Conservation (phyloP, 2,329 filamentous ascomycete genomes). For the Fusarium sp. region DNA sequence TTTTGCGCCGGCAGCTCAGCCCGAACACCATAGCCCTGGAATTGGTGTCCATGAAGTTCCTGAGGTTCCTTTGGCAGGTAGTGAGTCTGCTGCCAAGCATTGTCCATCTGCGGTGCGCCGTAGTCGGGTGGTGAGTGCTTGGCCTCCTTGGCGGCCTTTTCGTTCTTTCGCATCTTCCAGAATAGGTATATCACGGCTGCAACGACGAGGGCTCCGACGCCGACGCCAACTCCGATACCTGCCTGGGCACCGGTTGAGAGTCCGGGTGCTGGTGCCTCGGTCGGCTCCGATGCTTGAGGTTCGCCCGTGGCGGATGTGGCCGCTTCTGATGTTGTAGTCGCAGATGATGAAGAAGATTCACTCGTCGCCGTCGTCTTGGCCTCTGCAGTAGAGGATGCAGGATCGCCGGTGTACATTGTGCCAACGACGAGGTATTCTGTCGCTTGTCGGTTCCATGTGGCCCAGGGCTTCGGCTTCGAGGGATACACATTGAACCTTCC, state of each 20-base stretch:
- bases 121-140: neutral
- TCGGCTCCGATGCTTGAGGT: neutral
- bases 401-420: slow-evolving; percentile 16
- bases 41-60: slow-evolving; percentile 19
- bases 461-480: slow-evolving; percentile 33
- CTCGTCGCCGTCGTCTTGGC: neutral
- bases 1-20: slow-evolving; percentile 28
- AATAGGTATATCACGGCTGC: slow-evolving; percentile 15
- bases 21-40: slow-evolving; percentile 8
- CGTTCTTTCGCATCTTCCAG: slow-evolving; percentile 26
- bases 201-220: slow-evolving; percentile 4
- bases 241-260: slow-evolving; percentile 16
- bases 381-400: neutral
- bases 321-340: neutral
- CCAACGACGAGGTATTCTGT: slow-evolving; percentile 31
- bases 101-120: neutral
- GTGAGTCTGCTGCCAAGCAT: slow-evolving; percentile 16
- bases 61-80: slow-evolving; percentile 12
- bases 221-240: slow-evolving; percentile 26
- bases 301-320: neutral
- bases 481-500: slow-evolving; percentile 42
- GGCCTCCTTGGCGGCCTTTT: neutral
- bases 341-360: neutral
- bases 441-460: slow-evolving; percentile 31
- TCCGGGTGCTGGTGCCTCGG: neutral